Base-by-base conservation (phyloP, 1,284 basidiomycete genomes). In the Cerrena zonata region DNA sequence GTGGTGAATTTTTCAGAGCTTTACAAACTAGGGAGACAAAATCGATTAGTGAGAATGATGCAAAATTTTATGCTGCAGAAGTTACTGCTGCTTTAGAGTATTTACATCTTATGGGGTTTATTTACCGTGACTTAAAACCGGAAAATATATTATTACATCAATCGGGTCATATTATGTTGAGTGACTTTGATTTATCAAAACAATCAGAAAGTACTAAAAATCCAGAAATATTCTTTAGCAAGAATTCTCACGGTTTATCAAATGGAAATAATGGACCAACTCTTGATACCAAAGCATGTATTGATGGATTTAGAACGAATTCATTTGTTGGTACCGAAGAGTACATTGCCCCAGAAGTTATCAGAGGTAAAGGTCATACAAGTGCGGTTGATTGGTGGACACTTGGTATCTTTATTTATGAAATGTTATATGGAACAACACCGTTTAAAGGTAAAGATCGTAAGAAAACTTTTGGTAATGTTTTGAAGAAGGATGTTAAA, bases 381-480 rank as follows among this genome's bases (percentile, higher is more conserved):
- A 93, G 91, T 54, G 94, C 96, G 5, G 96, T 99, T 48, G 96
- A 99, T 71, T 99, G 95, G 95, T 98, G 93, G 96, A 99, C 95
- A 30, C 76, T 97, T 47, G 96, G 96, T 37, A 99, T 99, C 62
- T 80, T 99, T 62, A 93, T 99, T 61, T 97, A 95, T 74, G 96
- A 99, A 75, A 99, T 99, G 96, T 95, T 99, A 92, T 96, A 89
- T 68, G 94, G 93, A 30, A 96, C 93, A 48, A 99, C 96, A 49
- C 96, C 96, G 30, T 99, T 99, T 86, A 99, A 99, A 74, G 96
- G 95, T 39, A 76, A 81, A 45, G 89, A 94, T 71, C 87, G 96
- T 58, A 90, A 91, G 68, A 89, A 94, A 60, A 99, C 96, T 22
- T 99, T 99, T 75, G 78, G 86, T 65, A 99, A 99, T 72, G 95